These are phyloP conservation scores for Firmiana major DNA, from an alignment of 345 rosid species.

Conservation along the genomic window DNA sequence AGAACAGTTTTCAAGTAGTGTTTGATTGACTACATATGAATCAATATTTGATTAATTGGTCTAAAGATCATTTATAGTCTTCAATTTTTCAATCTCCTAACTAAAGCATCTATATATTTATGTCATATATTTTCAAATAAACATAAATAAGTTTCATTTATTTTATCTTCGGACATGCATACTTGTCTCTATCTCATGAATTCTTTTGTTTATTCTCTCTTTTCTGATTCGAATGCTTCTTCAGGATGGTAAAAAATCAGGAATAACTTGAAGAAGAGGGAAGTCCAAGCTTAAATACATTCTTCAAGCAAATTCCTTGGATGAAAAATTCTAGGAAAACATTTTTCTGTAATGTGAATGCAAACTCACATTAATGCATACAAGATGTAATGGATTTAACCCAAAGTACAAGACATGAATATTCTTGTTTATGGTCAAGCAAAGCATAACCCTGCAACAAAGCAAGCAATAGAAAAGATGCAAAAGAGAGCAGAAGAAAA, in stretches of 20 bases:
- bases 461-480: background rate
- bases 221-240: background rate
- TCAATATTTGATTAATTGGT: no score
- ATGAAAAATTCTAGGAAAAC: background rate
- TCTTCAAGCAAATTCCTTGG: background rate
- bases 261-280: background rate
- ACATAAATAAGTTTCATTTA: no score
- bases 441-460: constrained; percentile 35
- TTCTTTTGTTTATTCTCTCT: background rate
- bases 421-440: constrained; percentile 34
- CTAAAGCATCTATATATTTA: no score
- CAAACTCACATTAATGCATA: background rate
- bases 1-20: no score
- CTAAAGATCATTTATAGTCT: no score
- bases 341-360: background rate
- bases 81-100: no score
- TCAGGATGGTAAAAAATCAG: background rate
- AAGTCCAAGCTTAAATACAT: background rate
- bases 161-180: no score
- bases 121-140: no score
- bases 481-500: background rate
- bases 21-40: no score
- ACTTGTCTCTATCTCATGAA: no score
- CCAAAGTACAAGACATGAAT: constrained; percentile 31
- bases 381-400: constrained; percentile 7